These are phyloP conservation scores for Luffa acutangula DNA, from an alignment of 306 rosid species.

Conservation along the genomic window DNA sequence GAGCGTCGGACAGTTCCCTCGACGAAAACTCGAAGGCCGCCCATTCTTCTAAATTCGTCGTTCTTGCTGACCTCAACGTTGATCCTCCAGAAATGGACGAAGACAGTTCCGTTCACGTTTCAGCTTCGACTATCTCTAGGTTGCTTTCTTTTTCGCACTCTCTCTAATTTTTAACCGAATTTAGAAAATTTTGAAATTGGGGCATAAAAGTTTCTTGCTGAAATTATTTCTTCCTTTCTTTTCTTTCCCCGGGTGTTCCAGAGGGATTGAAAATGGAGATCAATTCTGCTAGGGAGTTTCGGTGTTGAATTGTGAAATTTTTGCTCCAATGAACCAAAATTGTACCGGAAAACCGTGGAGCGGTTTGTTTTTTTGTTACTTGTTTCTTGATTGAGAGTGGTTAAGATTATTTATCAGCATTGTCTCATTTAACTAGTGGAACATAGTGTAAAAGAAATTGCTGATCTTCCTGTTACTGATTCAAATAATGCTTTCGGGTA, in stretches of 20 bases:
- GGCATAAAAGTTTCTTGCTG: neutral
- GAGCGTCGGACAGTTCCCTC: conserved; percentile 8
- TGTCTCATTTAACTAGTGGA: neutral
- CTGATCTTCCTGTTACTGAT: neutral
- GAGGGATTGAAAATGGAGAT: neutral
- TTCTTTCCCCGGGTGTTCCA: neutral
- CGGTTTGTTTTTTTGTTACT: neutral
- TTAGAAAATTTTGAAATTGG: neutral
- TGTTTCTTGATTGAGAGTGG: neutral
- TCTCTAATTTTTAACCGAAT: neutral
- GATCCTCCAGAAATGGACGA: conserved; percentile 67
- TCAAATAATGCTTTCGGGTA: neutral
- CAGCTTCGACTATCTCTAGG: conserved; percentile 37
- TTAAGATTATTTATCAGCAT: neutral
- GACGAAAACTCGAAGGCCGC: conserved; percentile 18
- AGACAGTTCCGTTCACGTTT: conserved; percentile 29
- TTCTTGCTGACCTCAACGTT: conserved; percentile 75
- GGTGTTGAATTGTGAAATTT: neutral
- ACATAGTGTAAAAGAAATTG: neutral
- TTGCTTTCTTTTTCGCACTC: neutral
- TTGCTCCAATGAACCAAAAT: neutral
- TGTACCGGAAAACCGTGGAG: neutral
- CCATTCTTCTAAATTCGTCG: conserved; percentile 34
- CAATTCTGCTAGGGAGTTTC: neutral
- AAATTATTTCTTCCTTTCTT: neutral